Conservation (phyloP, 345 rosid genomes). For the Cardiospermum halicacabum region DNA sequence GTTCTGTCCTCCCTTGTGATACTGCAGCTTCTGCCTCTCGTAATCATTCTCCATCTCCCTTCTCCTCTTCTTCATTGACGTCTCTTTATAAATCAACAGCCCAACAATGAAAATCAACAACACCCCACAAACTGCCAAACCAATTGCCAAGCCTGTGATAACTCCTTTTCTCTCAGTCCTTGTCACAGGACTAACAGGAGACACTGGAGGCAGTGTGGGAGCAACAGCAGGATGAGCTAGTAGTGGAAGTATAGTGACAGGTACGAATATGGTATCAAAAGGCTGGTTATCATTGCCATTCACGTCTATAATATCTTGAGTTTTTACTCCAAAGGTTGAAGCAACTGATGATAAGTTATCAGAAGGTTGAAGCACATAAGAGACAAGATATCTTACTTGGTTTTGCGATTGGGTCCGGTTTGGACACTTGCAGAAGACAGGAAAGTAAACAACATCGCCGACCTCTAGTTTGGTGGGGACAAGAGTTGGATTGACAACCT, state of each 20-base stretch:
- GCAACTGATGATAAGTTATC: conserved; percentile 51
- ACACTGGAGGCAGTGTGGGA: conserved; percentile 17
- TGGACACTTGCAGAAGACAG: conserved; percentile 66
- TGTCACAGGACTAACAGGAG: conserved; percentile 21
- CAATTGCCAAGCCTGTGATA: conserved; percentile 45
- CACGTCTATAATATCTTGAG: conserved; percentile 29
- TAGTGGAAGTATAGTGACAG: conserved; percentile 39
- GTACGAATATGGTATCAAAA: conserved; percentile 50
- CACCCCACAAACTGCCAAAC: conserved; percentile 38
- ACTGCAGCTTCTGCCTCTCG: conserved; percentile 25
- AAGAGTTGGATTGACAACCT: conserved; percentile 48
- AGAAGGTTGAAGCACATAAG: conserved; percentile 63
- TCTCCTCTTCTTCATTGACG: conserved; percentile 23
- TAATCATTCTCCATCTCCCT: conserved; percentile 16
- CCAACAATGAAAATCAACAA: conserved; percentile 27
- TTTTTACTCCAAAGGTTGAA: conserved; percentile 38
- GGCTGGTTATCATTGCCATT: conserved; percentile 37
- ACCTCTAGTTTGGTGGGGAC: conserved; percentile 33
- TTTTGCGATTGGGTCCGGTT: conserved; percentile 29
- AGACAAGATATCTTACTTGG: conserved; percentile 35
- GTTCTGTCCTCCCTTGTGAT: conserved; percentile 15
- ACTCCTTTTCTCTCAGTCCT: conserved; percentile 37
- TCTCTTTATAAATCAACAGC: conserved; percentile 26
- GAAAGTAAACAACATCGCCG: conserved; percentile 42
- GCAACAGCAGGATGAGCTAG: conserved; percentile 37